A percentile compares a stretch with the other conserved stretches of the same genome.
These are phyloP conservation scores for Bauhinia variegata DNA, from an alignment of 306 rosid genomes.

Conservation along the genomic window DNA sequence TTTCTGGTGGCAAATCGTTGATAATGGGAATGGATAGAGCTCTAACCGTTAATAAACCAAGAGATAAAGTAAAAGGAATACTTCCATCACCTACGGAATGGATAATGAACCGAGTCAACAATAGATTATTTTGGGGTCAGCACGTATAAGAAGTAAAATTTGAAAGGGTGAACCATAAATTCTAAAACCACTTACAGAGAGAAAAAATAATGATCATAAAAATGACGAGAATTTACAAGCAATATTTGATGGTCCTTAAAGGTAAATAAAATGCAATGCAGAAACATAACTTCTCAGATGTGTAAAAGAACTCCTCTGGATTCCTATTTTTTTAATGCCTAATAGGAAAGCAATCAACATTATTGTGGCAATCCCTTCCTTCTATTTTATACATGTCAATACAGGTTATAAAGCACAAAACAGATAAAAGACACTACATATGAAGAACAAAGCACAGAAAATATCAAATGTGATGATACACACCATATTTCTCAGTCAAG, in stretches of 20 bases:
- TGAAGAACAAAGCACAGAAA: constrained; percentile 14
- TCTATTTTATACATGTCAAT: neutral
- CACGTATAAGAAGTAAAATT: constrained; percentile 9
- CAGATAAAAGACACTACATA: neutral
- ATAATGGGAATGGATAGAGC: constrained; percentile 1
- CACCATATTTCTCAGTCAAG: constrained; percentile 83
- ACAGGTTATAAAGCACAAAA: constrained; percentile 4
- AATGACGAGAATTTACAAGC: neutral
- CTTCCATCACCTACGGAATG: constrained; percentile 75
- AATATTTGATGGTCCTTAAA: constrained; percentile 14
- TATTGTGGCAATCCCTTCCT: neutral
- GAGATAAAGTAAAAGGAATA: constrained; percentile 77
- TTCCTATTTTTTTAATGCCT: constrained; percentile 1
- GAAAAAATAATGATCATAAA: neutral
- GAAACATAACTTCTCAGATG: constrained; percentile 1
- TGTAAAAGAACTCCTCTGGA: constrained; percentile 1
- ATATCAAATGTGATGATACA: constrained; percentile 32
- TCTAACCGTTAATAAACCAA: constrained; percentile 90
- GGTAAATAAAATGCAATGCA: constrained; percentile 11
- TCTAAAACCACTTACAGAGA: constrained; percentile 3
- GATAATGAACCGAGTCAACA: constrained; percentile 26
- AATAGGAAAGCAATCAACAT: constrained; percentile 10
- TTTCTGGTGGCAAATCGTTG: constrained; percentile 8
- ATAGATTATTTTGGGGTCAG: constrained; percentile 6
- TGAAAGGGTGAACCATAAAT: neutral